Percentiles rank a stretch among this genome's conserved stretches.
Evolutionary conservation across 345 rosid species (phyloP).

Genomic region (Euphorbia tirucalli): DNA sequence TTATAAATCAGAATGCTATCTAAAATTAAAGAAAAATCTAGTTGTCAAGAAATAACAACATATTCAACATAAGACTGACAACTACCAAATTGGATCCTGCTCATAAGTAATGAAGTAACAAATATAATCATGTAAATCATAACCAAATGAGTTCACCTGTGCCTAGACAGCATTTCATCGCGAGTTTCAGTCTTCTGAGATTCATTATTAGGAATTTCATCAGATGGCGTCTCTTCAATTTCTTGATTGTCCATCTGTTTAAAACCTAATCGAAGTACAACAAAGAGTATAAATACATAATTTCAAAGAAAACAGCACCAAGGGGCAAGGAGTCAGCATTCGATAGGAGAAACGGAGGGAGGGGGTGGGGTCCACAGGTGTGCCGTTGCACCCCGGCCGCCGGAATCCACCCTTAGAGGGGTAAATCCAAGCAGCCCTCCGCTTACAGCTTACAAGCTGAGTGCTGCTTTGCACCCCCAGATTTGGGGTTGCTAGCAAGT

Average conservation of each 20-base stretch:
- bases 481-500: no score
- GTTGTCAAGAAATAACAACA: background rate
- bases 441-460: no score
- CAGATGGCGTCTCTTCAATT: conserved; percentile 24
- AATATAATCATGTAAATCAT: background rate
- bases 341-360: no score
- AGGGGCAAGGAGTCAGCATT: no score
- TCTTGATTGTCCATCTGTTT: conserved; percentile 38
- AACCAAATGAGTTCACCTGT: conserved; percentile 34
- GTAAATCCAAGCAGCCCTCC: no score
- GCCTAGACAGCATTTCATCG: conserved; percentile 69
- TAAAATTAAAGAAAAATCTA: background rate
- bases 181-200: conserved; percentile 40
- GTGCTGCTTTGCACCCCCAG: no score
- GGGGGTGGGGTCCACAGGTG: no score
- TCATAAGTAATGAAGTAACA: background rate
- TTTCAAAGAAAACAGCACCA: no score
- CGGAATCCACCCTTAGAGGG: no score
- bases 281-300: background rate
- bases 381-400: no score
- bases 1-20: background rate
- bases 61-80: background rate
- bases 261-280: conserved; percentile 3
- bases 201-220: conserved; percentile 21
- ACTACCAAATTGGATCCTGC: background rate